Conservation (phyloP, 345 rosid genomes). For the Clausena lansium region DNA sequence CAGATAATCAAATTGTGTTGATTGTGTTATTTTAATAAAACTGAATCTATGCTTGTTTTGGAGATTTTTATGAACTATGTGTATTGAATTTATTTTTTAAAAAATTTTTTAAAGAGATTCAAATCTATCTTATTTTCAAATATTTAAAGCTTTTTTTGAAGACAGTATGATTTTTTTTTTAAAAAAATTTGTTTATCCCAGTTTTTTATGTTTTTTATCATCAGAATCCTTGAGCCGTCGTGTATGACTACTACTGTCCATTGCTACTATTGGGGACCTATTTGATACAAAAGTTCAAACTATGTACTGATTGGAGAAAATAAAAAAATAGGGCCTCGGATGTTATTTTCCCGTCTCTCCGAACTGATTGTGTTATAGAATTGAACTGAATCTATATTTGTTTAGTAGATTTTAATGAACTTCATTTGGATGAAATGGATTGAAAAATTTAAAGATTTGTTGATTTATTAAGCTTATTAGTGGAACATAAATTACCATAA, state of each 20-base stretch:
- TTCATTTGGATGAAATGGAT: not conserved
- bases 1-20: not conserved
- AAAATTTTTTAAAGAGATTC: not conserved
- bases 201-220: no score
- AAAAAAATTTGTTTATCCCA: no score
- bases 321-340: not conserved
- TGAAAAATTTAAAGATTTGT: not conserved
- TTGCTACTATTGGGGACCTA: no score
- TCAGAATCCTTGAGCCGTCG: no score
- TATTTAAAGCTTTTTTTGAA: not conserved
- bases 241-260: no score
- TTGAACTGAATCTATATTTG: not conserved
- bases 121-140: not conserved
- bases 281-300: not conserved
- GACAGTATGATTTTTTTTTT: no score
- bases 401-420: not conserved
- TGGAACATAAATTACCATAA: not conserved
- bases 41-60: not conserved
- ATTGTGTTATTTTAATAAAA: not conserved
- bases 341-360: not conserved
- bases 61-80: not conserved
- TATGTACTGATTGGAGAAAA: not conserved
- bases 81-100: no score
- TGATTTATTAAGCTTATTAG: not conserved
- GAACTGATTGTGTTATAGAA: not conserved